Conservation (phyloP, 2,329 filamentous ascomycete species). For the Fusarium luffae region DNA sequence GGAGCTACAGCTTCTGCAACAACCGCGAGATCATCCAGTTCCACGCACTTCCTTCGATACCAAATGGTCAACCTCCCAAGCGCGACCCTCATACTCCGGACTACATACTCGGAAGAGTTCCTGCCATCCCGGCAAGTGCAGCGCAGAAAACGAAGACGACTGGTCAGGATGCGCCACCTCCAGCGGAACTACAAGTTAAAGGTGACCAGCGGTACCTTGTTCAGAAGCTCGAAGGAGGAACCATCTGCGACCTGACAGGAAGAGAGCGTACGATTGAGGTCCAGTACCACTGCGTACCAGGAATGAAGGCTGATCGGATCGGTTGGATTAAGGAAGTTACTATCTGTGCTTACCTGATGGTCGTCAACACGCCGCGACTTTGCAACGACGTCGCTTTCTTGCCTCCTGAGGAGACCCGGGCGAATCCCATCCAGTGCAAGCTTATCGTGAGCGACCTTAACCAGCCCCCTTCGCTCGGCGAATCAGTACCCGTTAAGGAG, state of each 20-base stretch:
- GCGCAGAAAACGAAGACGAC: constrained; percentile 41
- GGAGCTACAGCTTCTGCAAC: constrained; percentile 96
- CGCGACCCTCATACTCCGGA: constrained; percentile 81
- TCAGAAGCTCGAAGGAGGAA: constrained; percentile 82
- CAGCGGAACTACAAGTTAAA: constrained; percentile 79
- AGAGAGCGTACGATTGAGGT: constrained; percentile 86
- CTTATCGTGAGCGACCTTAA: constrained; percentile 68
- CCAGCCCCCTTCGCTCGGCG: constrained; percentile 55
- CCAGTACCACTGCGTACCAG: constrained; percentile 82
- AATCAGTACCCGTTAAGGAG: constrained; percentile 48
- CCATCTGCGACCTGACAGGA: constrained; percentile 86
- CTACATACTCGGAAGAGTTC: constrained; percentile 76
- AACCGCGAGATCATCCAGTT: constrained; percentile 89
- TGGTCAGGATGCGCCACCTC: constrained; percentile 49
- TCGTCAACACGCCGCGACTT: constrained; percentile 87
- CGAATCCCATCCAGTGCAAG: constrained; percentile 81
- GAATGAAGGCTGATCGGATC: constrained; percentile 78
- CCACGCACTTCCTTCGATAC: constrained; percentile 77
- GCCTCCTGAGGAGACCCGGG: constrained; percentile 80
- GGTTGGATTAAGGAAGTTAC: constrained; percentile 93
- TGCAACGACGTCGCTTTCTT: constrained; percentile 89
- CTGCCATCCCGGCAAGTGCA: constrained; percentile 49
- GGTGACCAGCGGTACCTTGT: constrained; percentile 88
- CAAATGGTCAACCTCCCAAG: constrained; percentile 77
- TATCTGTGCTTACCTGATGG: constrained; percentile 93